Conservation (phyloP, 306 rosid species). For the Albizia julibrissin region DNA sequence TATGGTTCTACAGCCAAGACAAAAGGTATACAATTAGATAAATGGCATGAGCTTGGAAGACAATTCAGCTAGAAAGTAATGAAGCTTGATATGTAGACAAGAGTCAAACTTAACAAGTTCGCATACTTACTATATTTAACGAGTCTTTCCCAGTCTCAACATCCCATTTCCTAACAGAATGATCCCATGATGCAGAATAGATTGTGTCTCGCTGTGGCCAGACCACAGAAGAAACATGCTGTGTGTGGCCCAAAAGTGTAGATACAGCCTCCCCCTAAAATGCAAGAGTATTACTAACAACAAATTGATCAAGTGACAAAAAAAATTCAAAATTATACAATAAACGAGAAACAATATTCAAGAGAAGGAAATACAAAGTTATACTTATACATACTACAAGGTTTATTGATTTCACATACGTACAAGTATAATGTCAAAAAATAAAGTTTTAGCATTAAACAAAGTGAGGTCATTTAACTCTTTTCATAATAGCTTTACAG, state of each 20-base stretch:
- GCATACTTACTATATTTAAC: constrained; percentile 60
- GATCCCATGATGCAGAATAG: constrained; percentile 96
- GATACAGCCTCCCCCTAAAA: constrained; percentile 71
- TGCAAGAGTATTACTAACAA: constrained; percentile 16
- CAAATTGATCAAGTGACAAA: background rate
- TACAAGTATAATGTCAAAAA: constrained; percentile 1
- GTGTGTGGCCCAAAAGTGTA: constrained; percentile 89
- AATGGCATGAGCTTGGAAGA: background rate
- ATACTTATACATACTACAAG: constrained; percentile 22
- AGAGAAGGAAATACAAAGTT: background rate
- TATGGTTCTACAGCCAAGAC: background rate
- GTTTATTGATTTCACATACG: background rate
- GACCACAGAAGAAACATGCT: constrained; percentile 78
- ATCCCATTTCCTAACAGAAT: constrained; percentile 84
- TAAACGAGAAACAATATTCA: constrained; percentile 7
- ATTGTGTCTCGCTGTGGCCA: constrained; percentile 76
- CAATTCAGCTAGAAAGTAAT: background rate
- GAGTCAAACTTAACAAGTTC: background rate
- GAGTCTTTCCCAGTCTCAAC: constrained; percentile 73
- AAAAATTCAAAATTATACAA: constrained; percentile 8
- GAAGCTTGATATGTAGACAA: background rate
- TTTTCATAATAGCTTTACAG: constrained; percentile 16
- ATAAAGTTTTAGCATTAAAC: constrained; percentile 2
- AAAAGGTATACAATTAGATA: constrained; percentile 2
- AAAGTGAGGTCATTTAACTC: constrained; percentile 13